Conservation (phyloP, 2,329 filamentous ascomycete genomes). For the Ophiosphaerella narmari region DNA sequence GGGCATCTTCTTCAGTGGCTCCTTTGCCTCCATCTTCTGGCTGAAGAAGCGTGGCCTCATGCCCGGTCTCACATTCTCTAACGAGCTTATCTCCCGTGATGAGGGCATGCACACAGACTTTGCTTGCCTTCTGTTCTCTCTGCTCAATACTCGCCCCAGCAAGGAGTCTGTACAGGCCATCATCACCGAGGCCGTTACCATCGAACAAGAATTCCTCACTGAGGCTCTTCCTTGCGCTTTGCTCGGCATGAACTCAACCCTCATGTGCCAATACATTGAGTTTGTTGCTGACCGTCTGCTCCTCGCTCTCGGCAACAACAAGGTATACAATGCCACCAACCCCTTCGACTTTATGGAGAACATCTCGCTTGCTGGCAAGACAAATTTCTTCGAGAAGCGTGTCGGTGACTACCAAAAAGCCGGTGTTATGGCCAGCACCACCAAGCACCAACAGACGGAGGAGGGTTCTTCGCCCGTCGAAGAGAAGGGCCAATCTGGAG, state of each 20-base stretch:
- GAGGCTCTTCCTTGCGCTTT: constrained; percentile 91
- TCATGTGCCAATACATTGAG: constrained; percentile 99
- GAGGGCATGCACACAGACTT: constrained; percentile 99
- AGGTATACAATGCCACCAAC: constrained; percentile 90
- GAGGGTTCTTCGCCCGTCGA: constrained; percentile 51
- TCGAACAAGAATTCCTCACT: constrained; percentile 97
- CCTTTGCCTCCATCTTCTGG: constrained; percentile 99
- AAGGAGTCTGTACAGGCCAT: constrained; percentile 81
- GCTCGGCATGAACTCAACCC: constrained; percentile 93
- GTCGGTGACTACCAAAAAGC: constrained; percentile 99
- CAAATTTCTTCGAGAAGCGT: constrained; percentile 99
- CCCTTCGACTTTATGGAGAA: constrained; percentile 99
- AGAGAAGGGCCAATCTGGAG: constrained; percentile 60
- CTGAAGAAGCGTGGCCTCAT: constrained; percentile 99
- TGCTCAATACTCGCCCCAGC: constrained; percentile 87
- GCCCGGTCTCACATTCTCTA: constrained; percentile 98
- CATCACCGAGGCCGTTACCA: constrained; percentile 89
- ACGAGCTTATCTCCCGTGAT: constrained; percentile 99
- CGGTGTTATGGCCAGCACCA: constrained; percentile 93
- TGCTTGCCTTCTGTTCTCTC: constrained; percentile 95
- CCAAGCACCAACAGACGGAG: constrained; percentile 64
- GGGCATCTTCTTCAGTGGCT: constrained; percentile 99
- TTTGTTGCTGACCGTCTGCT: constrained; percentile 97
- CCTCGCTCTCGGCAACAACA: constrained; percentile 89
- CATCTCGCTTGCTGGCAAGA: constrained; percentile 98